Conservation (phyloP, 2,329 filamentous ascomycete genomes). For the Colletotrichum limetticola region DNA sequence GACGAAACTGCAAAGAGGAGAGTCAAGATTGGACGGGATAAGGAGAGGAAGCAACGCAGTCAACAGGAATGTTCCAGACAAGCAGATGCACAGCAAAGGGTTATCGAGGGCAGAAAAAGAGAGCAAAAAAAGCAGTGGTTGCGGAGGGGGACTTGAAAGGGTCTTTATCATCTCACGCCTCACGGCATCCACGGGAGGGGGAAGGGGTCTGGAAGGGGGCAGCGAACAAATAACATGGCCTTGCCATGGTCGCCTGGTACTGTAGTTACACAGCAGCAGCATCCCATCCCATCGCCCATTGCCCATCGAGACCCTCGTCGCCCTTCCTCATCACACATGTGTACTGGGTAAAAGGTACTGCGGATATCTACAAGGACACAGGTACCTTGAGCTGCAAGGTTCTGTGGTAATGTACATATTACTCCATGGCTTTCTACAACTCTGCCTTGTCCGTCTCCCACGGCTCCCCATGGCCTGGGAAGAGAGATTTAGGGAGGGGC, state of each 20-base stretch:
- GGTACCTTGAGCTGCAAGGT: constrained; percentile 7
- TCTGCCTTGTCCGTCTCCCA: neutral
- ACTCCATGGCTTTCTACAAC: neutral
- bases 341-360: neutral
- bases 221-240: constrained; percentile 7
- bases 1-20: neutral
- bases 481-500: constrained; percentile 25
- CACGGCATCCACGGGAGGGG: constrained; percentile 21
- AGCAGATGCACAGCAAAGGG: constrained; percentile 17
- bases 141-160: constrained; percentile 29
- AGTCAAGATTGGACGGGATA: neutral
- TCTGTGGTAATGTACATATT: constrained; percentile 8
- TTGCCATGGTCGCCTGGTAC: neutral
- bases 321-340: neutral
- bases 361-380: neutral
- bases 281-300: constrained; percentile 11
- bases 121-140: neutral
- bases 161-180: constrained; percentile 30
- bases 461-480: constrained; percentile 1
- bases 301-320: neutral
- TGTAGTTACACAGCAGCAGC: constrained; percentile 21
- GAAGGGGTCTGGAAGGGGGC: neutral
- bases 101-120: neutral
- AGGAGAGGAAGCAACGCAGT: neutral
- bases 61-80: constrained; percentile 21